phyloP scores from a whole-genome alignment of 805 yeast genomes.

The Candida wancherniae region DNA sequence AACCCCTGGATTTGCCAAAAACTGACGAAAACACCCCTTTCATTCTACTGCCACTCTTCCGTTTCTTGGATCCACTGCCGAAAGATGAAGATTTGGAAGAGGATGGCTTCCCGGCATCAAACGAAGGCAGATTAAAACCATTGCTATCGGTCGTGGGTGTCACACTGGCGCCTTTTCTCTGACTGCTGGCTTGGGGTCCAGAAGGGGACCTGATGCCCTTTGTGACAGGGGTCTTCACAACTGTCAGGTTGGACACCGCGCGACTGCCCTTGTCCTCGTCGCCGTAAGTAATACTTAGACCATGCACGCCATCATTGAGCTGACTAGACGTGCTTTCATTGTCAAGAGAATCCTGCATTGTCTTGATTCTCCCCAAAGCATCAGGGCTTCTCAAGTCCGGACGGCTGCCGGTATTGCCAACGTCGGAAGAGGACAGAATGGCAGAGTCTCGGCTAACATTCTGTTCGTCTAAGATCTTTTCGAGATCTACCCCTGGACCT shows the following conservation, averaged over 20 bases:
- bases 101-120: slow-evolving; percentile 13
- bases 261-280: slow-evolving; percentile 3
- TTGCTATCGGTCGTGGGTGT: too few species aligned
- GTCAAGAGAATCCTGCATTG: too few species aligned
- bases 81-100: slow-evolving; percentile 4
- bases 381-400: too few species aligned
- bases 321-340: not conserved
- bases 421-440: too few species aligned
- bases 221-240: slow-evolving; percentile 21
- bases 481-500: slow-evolving; percentile 13
- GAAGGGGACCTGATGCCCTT: slow-evolving; percentile 10
- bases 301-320: not conserved
- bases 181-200: slow-evolving; percentile 11
- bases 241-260: slow-evolving; percentile 20
- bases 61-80: slow-evolving; percentile 10
- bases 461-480: slow-evolving; percentile 15
- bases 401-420: too few species aligned
- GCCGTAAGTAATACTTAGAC: slow-evolving; percentile 2
- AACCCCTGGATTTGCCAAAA: slow-evolving; percentile 34
- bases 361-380: too few species aligned
- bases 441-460: too few species aligned
- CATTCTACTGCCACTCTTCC: slow-evolving; percentile 48
- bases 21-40: slow-evolving; percentile 55
- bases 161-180: too few species aligned
- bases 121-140: slow-evolving; percentile 16